Base-by-base conservation (phyloP, 2,329 filamentous ascomycete species). In the Aspergillus ruber region DNA sequence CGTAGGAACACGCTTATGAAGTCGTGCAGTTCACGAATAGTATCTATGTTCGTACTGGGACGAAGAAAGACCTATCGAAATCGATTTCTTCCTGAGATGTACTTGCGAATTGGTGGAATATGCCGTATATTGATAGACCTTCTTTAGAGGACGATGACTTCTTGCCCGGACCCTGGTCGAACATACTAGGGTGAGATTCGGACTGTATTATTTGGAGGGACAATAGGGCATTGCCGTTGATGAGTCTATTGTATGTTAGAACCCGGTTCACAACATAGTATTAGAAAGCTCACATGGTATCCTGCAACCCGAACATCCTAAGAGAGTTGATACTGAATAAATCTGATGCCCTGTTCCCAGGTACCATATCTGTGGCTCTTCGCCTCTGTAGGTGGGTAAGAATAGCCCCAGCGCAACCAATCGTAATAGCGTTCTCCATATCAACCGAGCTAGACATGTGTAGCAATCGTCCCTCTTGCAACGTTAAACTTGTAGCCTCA, bases 401-500 rank as follows among this genome's bases (percentile, higher is more conserved):
- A 2, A 97, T 71, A 21, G 90, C 90, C n/a, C 90, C 89, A 21
- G 85, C 86, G 67, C 93, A 97, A 3, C 88, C 87, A 42, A 95
- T 74, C 73, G 89, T 88, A 10, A 86, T 64, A 5, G 69, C 73
- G 57, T 86, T 91, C 2, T 91, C 85, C 46, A 93, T 71, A 59
- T 94, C 83, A 50, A 95, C 77, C 50, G 74, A 80, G 1, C 85
- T 79, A 3, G 84, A 82, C 7, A 94, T 76, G 40, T 82, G 81
- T 56, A 94, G 75, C 6, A 87, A 62, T 49, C 78, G 81, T 25
- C 82, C 81, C 57, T 85, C 82, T 29, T 75, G 73, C 6, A 77
- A 77, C n/a, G 73, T 75, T 46, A 75, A 72, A 3, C 72, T 71
- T 43, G 70, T 56, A 20, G 71, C 67, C 27, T 69, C 66, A 6